Conservation (phyloP, 331 rosid genomes). For the Rhamnella rubrinervis region DNA sequence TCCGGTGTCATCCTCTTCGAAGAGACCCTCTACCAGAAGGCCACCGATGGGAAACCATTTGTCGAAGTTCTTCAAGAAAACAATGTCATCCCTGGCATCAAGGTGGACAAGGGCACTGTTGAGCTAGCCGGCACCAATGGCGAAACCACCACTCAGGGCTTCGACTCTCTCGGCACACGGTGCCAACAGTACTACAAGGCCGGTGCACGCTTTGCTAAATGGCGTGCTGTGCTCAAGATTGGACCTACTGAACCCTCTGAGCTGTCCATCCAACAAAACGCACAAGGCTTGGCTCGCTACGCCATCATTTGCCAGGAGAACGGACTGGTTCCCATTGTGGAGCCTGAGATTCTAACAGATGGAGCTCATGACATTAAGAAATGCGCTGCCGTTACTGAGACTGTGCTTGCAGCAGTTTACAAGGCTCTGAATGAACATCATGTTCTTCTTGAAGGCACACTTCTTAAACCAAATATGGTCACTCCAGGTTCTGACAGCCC, state of each 20-base stretch:
- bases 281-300: slow-evolving; percentile 95
- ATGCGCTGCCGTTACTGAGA: slow-evolving; percentile 88
- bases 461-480: slow-evolving; percentile 98
- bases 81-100: slow-evolving; percentile 90
- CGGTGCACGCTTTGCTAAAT: slow-evolving; percentile 92
- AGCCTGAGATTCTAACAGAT: slow-evolving; percentile 92
- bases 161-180: slow-evolving; percentile 80
- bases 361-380: slow-evolving; percentile 73
- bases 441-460: slow-evolving; percentile 96
- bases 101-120: slow-evolving; percentile 96
- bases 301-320: slow-evolving; percentile 96
- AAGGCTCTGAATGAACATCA: slow-evolving; percentile 94
- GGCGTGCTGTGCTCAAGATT: slow-evolving; percentile 96
- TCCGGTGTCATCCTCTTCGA: slow-evolving; percentile 95
- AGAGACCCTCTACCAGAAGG: slow-evolving; percentile 88
- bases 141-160: slow-evolving; percentile 91
- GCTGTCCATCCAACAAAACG: slow-evolving; percentile 79
- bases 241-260: slow-evolving; percentile 81
- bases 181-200: slow-evolving; percentile 88
- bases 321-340: slow-evolving; percentile 97
- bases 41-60: slow-evolving; percentile 76
- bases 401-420: slow-evolving; percentile 84
- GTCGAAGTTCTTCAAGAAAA: slow-evolving; percentile 71
- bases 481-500: slow-evolving; percentile 89
- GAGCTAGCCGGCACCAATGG: slow-evolving; percentile 89